Evolutionary conservation across 2,329 filamentous ascomycete genomes (phyloP), one percentile per base, ranked within the genome.

Genomic region (Sporothrix euskadiensis): DNA sequence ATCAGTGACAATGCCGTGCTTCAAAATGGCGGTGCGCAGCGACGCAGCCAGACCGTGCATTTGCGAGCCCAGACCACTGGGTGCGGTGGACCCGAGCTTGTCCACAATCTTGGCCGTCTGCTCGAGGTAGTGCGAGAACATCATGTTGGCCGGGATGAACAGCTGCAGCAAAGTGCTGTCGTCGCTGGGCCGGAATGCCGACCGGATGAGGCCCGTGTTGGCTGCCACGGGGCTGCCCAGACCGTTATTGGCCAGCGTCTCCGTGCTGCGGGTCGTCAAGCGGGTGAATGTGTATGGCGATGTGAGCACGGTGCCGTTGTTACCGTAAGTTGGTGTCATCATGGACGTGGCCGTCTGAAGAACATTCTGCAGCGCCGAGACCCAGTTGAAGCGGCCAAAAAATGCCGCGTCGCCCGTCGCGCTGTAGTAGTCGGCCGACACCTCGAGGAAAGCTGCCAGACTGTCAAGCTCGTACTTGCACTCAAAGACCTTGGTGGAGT

Each of bases 391-490:
- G 4, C 87, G 91, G 63, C 91, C 83, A 80, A 97, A 97, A 74
- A 93, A 94, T 72, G 86, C 87, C 0, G 85, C 88, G 52, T 94
- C 94, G 0, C 86, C 86, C 0, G 94, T 97, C 74, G 88, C 86
- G 30, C 88, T 85, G 82, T 92, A 88, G 83, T 97, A 98, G 78
- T 96, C 89, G 76, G 93, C 92, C 0, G 89, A 90, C 5, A 98
- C 85, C 57, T 93, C 89, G 8, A 98, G 85, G 81, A 98, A 98
- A 41, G 94, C 90, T 0, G 94, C 94, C 1, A 98, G 87, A 12
- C 92, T 95, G 83, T 98, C 94, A 63, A 98, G 89, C 83, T 98
- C 95, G 81, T 96, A 98, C 82, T 98, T 98, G 87, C 95, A 98
- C 81, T 98, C 95, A 79, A 96, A 98, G 0, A 97, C 94, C 52